Conservation (phyloP, 495 filamentous ascomycete genomes). For the Tricharina praecox region DNA sequence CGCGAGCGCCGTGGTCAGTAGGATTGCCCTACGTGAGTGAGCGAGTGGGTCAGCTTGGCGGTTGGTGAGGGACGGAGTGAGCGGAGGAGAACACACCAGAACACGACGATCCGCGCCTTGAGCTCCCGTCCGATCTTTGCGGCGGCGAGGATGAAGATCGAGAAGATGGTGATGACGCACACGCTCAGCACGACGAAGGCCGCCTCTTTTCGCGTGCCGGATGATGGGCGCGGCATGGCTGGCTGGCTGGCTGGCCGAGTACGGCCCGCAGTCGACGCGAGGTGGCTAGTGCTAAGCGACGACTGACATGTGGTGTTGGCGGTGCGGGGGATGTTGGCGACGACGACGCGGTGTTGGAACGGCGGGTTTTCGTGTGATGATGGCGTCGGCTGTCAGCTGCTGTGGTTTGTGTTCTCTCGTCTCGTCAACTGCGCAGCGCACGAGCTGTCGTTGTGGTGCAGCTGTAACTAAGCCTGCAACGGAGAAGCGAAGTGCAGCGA, state of each 20-base stretch:
- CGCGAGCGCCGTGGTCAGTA: background rate
- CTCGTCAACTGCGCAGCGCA: no score
- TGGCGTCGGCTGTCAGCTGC: no score
- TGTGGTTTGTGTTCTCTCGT: no score
- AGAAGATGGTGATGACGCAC: slow-evolving; percentile 4
- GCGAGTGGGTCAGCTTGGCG: background rate
- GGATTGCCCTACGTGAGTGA: background rate
- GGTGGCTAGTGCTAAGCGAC: no score
- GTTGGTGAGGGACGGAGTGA: background rate
- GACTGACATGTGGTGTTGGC: no score
- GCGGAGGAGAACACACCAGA: slow-evolving; percentile 10
- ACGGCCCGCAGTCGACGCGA: background rate
- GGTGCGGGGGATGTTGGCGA: no score
- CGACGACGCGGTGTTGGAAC: no score
- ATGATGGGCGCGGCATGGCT: background rate
- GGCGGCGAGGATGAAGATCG: slow-evolving; percentile 10
- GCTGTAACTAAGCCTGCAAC: no score
- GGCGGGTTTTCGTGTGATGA: no score
- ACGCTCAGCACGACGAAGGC: slow-evolving; percentile 10
- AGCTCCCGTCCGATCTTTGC: slow-evolving; percentile 13
- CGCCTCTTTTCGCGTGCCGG: slow-evolving; percentile 9
- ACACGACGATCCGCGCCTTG: slow-evolving; percentile 2
- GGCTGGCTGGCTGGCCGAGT: no score
- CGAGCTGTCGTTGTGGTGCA: no score
- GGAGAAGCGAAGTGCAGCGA: no score